These are phyloP conservation scores for Dichotomocladium elegans DNA, from an alignment of 371 early-diverging fungal species.

Conservation along the genomic window DNA sequence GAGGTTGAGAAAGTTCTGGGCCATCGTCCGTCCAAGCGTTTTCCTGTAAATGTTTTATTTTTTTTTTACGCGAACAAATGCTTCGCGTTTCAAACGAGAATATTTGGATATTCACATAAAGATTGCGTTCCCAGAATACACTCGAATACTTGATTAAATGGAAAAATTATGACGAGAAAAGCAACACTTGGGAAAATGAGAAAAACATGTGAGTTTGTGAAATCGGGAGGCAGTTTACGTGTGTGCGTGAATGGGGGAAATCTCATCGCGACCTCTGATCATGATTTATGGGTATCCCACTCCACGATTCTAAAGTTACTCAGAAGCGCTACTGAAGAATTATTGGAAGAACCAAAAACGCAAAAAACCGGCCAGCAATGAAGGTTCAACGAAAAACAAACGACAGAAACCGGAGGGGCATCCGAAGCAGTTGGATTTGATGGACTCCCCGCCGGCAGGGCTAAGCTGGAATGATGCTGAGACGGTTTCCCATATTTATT, in stretches of 20 bases:
- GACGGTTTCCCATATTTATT: background rate
- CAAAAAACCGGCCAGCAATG: background rate
- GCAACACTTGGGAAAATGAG: slow-evolving; percentile 2
- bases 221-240: too few species aligned
- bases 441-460: background rate
- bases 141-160: slow-evolving; percentile 6
- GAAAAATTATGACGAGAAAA: slow-evolving; percentile 2
- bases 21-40: background rate
- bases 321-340: background rate
- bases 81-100: too few species aligned
- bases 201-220: background rate
- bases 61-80: too few species aligned
- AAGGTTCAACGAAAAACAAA: background rate
- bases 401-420: background rate
- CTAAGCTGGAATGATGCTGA: background rate
- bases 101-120: background rate
- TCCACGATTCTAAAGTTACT: background rate
- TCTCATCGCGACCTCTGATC: background rate
- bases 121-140: background rate
- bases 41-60: background rate
- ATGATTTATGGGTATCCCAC: too few species aligned
- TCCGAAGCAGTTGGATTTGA: background rate
- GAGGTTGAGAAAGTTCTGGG: background rate
- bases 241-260: too few species aligned
- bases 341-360: background rate